A percentile compares a stretch with the other conserved stretches of the same genome.
Evolutionary conservation across 352 stramenopile genomes (phyloP).

Genomic region (Blastocystis sp.): DNA sequence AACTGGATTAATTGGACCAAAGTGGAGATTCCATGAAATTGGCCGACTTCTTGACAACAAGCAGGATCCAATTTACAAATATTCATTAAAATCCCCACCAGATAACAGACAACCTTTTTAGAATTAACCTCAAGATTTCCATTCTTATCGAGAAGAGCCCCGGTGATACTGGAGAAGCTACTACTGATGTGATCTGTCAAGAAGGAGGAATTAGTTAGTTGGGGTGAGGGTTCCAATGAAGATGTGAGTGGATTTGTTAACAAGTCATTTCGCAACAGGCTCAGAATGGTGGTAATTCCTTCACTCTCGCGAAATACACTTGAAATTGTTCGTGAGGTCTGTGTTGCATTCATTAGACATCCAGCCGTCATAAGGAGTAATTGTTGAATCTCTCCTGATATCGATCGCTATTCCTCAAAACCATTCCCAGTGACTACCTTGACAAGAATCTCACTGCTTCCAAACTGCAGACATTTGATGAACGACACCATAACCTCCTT

Average conservation of each 20-base stretch:
- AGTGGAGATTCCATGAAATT: conserved; percentile 1
- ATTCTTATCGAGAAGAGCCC: neutral
- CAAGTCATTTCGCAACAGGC: neutral
- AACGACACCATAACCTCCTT: neutral
- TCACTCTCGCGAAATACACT: conserved; percentile 16
- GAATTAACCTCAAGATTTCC: neutral
- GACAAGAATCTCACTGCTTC: neutral
- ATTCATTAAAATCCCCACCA: conserved; percentile 45
- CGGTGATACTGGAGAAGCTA: neutral
- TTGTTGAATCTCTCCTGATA: conserved; percentile 15
- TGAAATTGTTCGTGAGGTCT: neutral
- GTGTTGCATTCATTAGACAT: conserved; percentile 47
- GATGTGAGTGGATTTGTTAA: neutral
- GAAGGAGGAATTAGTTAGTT: neutral
- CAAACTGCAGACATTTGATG: conserved; percentile 46
- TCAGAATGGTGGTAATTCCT: conserved; percentile 27
- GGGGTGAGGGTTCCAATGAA: neutral
- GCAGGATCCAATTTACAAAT: neutral
- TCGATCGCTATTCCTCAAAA: neutral
- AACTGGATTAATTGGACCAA: conserved; percentile 7
- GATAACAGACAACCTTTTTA: conserved; percentile 34
- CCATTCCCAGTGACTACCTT: neutral
- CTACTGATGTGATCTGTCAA: neutral
- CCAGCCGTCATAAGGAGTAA: conserved; percentile 10
- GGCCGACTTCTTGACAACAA: conserved; percentile 15